phyloP scores from a whole-genome alignment of 495 filamentous ascomycete species.

The Aspergillus coremiiformis region DNA sequence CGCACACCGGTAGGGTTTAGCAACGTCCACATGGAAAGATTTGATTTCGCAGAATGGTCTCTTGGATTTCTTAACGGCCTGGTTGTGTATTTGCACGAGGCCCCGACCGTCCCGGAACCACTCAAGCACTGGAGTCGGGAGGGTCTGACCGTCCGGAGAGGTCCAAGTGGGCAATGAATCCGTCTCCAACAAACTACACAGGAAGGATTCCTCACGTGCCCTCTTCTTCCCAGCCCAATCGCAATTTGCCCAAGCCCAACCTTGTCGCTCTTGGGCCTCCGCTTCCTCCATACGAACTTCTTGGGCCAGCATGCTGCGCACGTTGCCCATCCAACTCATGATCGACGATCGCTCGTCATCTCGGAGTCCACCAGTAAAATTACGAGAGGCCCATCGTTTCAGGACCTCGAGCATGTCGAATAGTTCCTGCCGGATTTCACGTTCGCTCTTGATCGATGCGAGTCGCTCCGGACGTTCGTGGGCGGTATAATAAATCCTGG shows the following conservation, averaged over 20 bases:
- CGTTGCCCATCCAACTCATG: conserved; percentile 64
- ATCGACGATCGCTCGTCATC: conserved; percentile 66
- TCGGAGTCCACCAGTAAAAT: conserved; percentile 77
- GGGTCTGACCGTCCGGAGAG: conserved; percentile 44
- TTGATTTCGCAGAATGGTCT: conserved; percentile 88
- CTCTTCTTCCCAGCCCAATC: conserved; percentile 73
- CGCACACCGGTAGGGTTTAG: conserved; percentile 86
- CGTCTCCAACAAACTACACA: conserved; percentile 50
- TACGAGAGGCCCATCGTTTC: conserved; percentile 80
- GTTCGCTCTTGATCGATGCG: conserved; percentile 78
- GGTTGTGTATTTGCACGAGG: conserved; percentile 83
- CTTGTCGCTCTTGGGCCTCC: conserved; percentile 61
- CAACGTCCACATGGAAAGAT: conserved; percentile 76
- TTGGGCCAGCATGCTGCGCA: conserved; percentile 63
- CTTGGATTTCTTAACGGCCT: conserved; percentile 73
- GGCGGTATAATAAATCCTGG: conserved; percentile 88
- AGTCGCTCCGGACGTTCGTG: conserved; percentile 76
- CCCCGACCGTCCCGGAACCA: conserved; percentile 69
- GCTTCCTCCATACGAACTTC: conserved; percentile 69
- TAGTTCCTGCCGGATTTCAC: conserved; percentile 71
- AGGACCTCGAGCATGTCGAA: conserved; percentile 80
- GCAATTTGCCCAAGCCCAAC: conserved; percentile 70
- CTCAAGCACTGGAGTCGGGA: conserved; percentile 71
- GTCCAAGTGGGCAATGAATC: conserved; percentile 63
- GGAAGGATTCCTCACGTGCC: conserved; percentile 78